These are phyloP conservation scores for Cardamine resedifolia DNA, from an alignment of 345 rosid species.

Conservation along the genomic window DNA sequence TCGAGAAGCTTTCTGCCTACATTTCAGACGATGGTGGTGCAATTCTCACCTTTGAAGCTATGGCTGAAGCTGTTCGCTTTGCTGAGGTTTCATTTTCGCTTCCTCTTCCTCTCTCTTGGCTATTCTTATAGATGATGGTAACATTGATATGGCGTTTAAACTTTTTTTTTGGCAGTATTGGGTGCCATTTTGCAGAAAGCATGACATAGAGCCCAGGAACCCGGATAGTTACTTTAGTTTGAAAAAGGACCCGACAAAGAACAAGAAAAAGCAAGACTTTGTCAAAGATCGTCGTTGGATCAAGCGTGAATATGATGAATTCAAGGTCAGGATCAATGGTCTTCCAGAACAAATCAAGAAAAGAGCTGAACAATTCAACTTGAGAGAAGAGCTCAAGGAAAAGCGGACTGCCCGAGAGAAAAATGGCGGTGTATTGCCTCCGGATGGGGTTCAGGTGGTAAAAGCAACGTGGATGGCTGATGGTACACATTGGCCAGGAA, in stretches of 20 bases:
- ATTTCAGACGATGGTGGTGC: slow-evolving; percentile 95
- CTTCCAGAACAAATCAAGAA: slow-evolving; percentile 74
- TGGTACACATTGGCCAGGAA: slow-evolving; percentile 97
- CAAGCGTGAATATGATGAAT: slow-evolving; percentile 94
- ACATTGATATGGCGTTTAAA: slow-evolving; percentile 3
- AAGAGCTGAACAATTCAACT: slow-evolving; percentile 60
- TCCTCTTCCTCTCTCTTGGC: not conserved
- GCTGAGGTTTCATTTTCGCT: slow-evolving; percentile 49
- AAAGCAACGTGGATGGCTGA: slow-evolving; percentile 99
- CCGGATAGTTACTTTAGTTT: slow-evolving; percentile 83
- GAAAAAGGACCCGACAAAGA: slow-evolving; percentile 76
- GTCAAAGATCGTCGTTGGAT: slow-evolving; percentile 96
- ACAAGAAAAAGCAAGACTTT: slow-evolving; percentile 80
- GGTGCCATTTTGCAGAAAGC: slow-evolving; percentile 97
- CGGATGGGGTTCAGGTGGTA: slow-evolving; percentile 46
- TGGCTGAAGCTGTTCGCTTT: slow-evolving; percentile 91
- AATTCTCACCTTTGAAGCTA: slow-evolving; percentile 88
- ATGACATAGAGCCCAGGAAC: slow-evolving; percentile 84
- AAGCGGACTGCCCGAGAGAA: slow-evolving; percentile 55
- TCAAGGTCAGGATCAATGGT: slow-evolving; percentile 91
- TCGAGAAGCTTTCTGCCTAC: slow-evolving; percentile 72
- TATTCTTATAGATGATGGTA: not conserved
- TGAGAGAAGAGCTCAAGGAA: slow-evolving; percentile 61
- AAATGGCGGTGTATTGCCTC: slow-evolving; percentile 54
- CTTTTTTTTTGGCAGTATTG: slow-evolving; percentile 46